Base-by-base conservation (phyloP, 345 rosid species). In the Kandelia obovata region DNA sequence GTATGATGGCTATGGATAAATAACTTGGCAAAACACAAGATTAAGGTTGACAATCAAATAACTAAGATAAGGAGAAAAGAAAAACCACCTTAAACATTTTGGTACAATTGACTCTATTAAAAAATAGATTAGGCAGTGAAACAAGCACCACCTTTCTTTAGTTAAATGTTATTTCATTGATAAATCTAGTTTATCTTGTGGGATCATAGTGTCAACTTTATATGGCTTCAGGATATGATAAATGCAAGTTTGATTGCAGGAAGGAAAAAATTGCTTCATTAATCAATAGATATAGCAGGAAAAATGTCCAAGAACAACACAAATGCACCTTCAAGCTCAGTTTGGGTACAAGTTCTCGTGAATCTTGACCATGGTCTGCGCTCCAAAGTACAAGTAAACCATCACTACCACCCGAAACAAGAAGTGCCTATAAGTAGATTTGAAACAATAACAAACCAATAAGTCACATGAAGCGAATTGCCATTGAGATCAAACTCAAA, bases 271-370 rank as follows among this genome's bases (percentile, higher is more conserved):
- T 17, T 71, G 28, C 58, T 34, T 49, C 62, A 62, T 8, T 56
- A 35, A 46, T 35, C 37, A 43, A 68, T 49, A 56, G 32, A 16
- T 59, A 51, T 25, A 53, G 7, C 39, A 60, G 30, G 56, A n/a
- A 30, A 21, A 49, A 21, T 6, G 35, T 6, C 6, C 6, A 67
- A 43, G n/a, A 32, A 53, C 5, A 51, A 32, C 58, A 46, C 23
- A 51, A 8, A 37, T 9, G 11, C 72, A 92, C 99, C 91, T 95
- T 95, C 79, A 95, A 87, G 72, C 95, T 95, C 66, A 92, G 89
- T 80, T 95, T 95, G 65, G 99, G 97, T 65, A 95, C 99, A 81
- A 95, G 96, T 76, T 95, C 99, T 72, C 89, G 86, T 49, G 99
- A 88, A 83, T 92, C 99, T 76, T 86, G 89, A 70, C 96, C 79